Evolutionary conservation across 768 basidiomycete genomes (phyloP).

Genomic region (Pleurotus citrinopileatus): DNA sequence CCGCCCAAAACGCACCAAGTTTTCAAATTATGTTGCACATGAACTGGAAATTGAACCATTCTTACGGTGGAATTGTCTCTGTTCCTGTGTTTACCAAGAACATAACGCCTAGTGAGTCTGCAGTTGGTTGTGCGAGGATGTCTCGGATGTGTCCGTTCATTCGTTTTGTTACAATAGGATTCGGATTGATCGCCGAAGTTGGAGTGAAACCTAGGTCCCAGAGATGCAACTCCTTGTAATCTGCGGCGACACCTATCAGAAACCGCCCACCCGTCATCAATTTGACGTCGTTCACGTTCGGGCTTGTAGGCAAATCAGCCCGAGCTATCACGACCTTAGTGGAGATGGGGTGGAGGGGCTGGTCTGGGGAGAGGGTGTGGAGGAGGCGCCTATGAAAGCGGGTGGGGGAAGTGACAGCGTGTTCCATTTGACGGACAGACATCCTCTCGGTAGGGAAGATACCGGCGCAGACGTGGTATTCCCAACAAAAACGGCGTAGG

Average conservation of each 20-base stretch:
- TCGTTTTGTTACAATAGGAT: conserved; percentile 9
- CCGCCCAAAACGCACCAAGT: neutral
- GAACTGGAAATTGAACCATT: neutral
- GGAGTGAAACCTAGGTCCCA: conserved; percentile 26
- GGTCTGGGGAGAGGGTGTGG: neutral
- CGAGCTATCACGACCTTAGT: conserved; percentile 16
- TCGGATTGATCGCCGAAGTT: conserved; percentile 13
- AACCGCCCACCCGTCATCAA: conserved; percentile 30
- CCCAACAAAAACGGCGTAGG: conserved; percentile 19
- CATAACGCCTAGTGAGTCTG: conserved; percentile 7
- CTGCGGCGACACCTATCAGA: conserved; percentile 19
- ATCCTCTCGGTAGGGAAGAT: conserved; percentile 25
- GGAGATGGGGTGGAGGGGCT: conserved; percentile 11
- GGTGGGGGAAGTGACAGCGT: conserved; percentile 21
- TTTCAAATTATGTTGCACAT: too few relatives aligned
- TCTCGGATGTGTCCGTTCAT: conserved; percentile 7
- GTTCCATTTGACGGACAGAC: conserved; percentile 22
- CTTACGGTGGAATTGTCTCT: neutral
- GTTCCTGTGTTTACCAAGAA: conserved; percentile 8
- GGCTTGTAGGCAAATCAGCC: conserved; percentile 1
- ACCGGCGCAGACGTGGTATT: conserved; percentile 16
- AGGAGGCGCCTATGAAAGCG: conserved; percentile 17
- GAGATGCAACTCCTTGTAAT: conserved; percentile 16
- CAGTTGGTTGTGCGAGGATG: conserved; percentile 2
- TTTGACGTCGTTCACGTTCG: conserved; percentile 8